Conservation (phyloP, 306 rosid genomes). For the Trifolium pratense region DNA sequence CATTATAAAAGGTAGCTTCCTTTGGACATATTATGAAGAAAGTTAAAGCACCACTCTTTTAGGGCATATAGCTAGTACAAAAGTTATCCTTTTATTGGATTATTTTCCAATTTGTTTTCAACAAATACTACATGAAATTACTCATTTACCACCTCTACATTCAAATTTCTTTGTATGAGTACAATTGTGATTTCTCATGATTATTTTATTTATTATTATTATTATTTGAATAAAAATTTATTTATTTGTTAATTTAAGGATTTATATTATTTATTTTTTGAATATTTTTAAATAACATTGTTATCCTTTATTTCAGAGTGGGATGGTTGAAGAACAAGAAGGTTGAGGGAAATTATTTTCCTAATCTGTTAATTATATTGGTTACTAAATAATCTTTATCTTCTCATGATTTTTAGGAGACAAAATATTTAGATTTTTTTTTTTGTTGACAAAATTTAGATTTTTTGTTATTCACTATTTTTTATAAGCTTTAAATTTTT, state of each 20-base stretch:
- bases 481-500: no score
- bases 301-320: neutral
- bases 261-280: neutral
- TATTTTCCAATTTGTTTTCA: slow-evolving; percentile 5
- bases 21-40: slow-evolving; percentile 23
- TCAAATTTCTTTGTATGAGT: neutral
- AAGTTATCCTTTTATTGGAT: neutral
- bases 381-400: no score
- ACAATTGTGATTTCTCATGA: neutral
- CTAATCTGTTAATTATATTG: no score
- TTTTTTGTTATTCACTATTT: no score
- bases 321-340: neutral
- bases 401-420: no score
- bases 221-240: neutral
- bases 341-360: neutral
- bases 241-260: neutral
- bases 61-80: neutral
- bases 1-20: slow-evolving; percentile 27
- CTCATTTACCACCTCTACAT: neutral
- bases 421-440: no score
- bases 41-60: slow-evolving; percentile 25
- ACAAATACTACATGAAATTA: neutral
- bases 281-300: neutral
- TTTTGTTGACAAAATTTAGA: no score
- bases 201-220: neutral